Conservation (phyloP, 1,284 basidiomycete genomes). For the Boletellus deceptivus region DNA sequence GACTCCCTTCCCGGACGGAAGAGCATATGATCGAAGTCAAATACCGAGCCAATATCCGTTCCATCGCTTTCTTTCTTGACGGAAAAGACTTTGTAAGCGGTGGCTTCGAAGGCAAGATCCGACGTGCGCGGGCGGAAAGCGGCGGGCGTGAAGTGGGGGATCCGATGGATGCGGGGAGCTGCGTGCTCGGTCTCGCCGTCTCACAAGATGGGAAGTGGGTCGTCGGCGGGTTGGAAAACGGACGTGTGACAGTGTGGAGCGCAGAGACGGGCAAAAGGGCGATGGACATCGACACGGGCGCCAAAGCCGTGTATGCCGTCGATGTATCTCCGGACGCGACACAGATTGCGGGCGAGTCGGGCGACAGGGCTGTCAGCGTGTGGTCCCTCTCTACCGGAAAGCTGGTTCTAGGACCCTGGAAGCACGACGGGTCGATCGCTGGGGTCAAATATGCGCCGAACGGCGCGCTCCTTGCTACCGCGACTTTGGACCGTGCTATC, state of each 20-base stretch:
- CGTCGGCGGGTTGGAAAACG: neutral
- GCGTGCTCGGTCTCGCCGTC: neutral
- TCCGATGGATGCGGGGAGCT: neutral
- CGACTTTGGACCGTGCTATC: neutral
- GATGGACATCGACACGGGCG: neutral
- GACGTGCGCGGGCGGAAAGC: neutral
- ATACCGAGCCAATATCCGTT: neutral
- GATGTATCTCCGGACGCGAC: neutral
- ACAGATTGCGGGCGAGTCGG: neutral
- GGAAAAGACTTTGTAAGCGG: neutral
- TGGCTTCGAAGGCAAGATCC: neutral
- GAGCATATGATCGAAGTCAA: neutral
- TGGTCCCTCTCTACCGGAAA: neutral
- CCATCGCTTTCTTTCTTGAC: neutral
- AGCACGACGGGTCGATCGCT: neutral
- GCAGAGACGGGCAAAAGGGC: neutral
- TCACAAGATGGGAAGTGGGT: constrained; percentile 1
- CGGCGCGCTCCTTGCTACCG: neutral
- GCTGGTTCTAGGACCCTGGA: neutral
- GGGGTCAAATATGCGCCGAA: neutral
- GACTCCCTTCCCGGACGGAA: constrained; percentile 3
- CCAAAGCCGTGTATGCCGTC: neutral
- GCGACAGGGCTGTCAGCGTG: neutral
- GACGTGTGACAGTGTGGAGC: constrained; percentile 1
- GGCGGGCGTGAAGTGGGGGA: neutral